Evolutionary conservation across 2,329 filamentous ascomycete species (phyloP).

Genomic region (Lasiodiplodia citricola): DNA sequence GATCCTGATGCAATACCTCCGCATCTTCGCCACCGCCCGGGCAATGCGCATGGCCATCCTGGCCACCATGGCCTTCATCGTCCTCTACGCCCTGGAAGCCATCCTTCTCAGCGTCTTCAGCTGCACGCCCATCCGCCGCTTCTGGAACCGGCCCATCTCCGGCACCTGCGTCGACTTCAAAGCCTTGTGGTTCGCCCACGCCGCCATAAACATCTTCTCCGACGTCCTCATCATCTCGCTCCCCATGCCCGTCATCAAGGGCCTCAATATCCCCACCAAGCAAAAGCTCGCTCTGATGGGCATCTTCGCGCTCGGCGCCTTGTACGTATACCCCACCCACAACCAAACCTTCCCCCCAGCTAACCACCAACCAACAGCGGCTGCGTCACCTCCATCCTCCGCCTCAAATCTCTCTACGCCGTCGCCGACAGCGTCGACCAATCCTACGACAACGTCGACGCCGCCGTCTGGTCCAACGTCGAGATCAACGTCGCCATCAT

Average conservation of each 20-base stretch:
- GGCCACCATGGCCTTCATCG: constrained; percentile 34
- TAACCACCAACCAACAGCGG: constrained; percentile 32
- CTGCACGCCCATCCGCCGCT: constrained; percentile 37
- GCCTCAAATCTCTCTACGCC: constrained; percentile 36
- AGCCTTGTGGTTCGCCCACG: constrained; percentile 39
- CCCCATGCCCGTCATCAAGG: constrained; percentile 39
- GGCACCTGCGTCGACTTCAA: constrained; percentile 34
- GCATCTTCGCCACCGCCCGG: constrained; percentile 37
- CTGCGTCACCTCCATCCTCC: constrained; percentile 39
- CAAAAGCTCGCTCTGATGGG: constrained; percentile 40
- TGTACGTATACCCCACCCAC: constrained; percentile 29
- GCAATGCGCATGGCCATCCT: constrained; percentile 35
- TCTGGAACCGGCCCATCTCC: constrained; percentile 32
- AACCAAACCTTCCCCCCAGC: neutral
- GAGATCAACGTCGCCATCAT: constrained; percentile 40
- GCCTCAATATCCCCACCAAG: constrained; percentile 35
- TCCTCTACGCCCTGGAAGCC: constrained; percentile 36
- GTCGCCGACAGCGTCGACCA: constrained; percentile 39
- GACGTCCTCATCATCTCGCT: constrained; percentile 41
- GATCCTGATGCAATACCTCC: constrained; percentile 42
- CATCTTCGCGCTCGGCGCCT: constrained; percentile 40
- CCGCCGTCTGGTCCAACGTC: constrained; percentile 38
- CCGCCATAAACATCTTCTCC: constrained; percentile 41
- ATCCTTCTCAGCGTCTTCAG: constrained; percentile 35
- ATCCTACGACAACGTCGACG: constrained; percentile 40